phyloP scores from a whole-genome alignment of 495 filamentous ascomycete species.

The Tetracladium setigerum region DNA sequence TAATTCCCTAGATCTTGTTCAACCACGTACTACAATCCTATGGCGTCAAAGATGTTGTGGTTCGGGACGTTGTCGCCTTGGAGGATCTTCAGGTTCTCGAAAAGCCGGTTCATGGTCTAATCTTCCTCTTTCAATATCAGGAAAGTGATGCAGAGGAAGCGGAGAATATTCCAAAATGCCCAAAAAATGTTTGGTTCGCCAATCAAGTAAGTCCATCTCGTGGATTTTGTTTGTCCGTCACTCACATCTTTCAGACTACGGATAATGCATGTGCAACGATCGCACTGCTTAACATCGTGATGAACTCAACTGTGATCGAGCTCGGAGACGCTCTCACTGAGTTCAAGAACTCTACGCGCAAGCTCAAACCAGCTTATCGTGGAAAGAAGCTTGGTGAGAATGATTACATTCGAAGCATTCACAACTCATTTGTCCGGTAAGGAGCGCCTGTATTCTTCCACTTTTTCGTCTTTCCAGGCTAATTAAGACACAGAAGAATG shows the following conservation, averaged over 20 bases:
- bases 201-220: conserved; percentile 60
- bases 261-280: conserved; percentile 83
- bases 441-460: conserved; percentile 6
- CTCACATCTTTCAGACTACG: conserved; percentile 46
- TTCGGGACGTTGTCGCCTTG: conserved; percentile 71
- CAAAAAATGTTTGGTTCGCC: conserved; percentile 80
- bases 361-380: conserved; percentile 61
- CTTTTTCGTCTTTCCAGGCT: background rate
- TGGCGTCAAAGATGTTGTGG: conserved; percentile 63
- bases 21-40: conserved; percentile 74
- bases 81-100: conserved; percentile 54
- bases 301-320: conserved; percentile 60
- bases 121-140: conserved; percentile 73
- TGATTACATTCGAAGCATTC: conserved; percentile 67
- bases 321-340: conserved; percentile 57
- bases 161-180: conserved; percentile 35
- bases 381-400: conserved; percentile 69
- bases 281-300: conserved; percentile 83
- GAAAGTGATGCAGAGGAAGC: conserved; percentile 43
- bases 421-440: conserved; percentile 83
- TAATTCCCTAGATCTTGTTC: conserved; percentile 58
- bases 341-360: conserved; percentile 65
- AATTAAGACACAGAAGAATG: conserved; percentile 46
- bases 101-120: conserved; percentile 69
- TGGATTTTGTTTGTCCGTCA: background rate